Evolutionary conservation across 352 stramenopile genomes (phyloP).

Genomic region (Globisporangium polare): DNA sequence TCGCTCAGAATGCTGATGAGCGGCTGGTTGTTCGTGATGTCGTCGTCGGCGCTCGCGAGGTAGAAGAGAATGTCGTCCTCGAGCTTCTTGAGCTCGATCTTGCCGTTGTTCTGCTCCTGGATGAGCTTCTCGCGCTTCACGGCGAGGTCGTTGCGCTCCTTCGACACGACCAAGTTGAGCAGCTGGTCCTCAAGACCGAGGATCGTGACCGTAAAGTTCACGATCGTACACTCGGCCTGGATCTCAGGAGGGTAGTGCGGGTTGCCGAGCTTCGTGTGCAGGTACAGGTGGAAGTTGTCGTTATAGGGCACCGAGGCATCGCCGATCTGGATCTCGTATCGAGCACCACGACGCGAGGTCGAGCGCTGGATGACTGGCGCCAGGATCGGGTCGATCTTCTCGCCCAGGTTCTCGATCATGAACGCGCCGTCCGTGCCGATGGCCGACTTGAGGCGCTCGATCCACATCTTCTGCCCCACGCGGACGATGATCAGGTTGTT

Average conservation of each 20-base stretch:
- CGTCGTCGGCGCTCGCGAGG: slow-evolving; percentile 92
- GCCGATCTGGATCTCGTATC: slow-evolving; percentile 93
- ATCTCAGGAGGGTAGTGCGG: slow-evolving; percentile 95
- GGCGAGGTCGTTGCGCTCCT: slow-evolving; percentile 85
- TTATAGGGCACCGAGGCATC: slow-evolving; percentile 94
- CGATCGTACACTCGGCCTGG: slow-evolving; percentile 92
- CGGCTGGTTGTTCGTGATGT: slow-evolving; percentile 97
- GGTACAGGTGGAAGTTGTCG: slow-evolving; percentile 91
- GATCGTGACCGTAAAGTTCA: slow-evolving; percentile 95
- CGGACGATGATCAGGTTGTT: slow-evolving; percentile 93
- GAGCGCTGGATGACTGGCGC: slow-evolving; percentile 93
- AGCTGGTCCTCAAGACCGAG: slow-evolving; percentile 92
- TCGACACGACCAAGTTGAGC: slow-evolving; percentile 90
- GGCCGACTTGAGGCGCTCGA: slow-evolving; percentile 91
- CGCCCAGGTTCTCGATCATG: slow-evolving; percentile 93
- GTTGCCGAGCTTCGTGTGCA: slow-evolving; percentile 95
- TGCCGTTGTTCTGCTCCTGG: slow-evolving; percentile 94
- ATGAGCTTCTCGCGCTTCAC: slow-evolving; percentile 90
- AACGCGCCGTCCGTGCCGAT: slow-evolving; percentile 92
- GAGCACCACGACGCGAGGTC: slow-evolving; percentile 90
- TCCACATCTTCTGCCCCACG: slow-evolving; percentile 93
- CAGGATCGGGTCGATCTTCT: slow-evolving; percentile 93
- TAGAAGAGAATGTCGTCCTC: slow-evolving; percentile 95
- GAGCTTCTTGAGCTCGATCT: slow-evolving; percentile 95
- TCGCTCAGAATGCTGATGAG: slow-evolving; percentile 95